Conservation (phyloP, 371 early-diverging fungal species). For the Mortierella sp. region DNA sequence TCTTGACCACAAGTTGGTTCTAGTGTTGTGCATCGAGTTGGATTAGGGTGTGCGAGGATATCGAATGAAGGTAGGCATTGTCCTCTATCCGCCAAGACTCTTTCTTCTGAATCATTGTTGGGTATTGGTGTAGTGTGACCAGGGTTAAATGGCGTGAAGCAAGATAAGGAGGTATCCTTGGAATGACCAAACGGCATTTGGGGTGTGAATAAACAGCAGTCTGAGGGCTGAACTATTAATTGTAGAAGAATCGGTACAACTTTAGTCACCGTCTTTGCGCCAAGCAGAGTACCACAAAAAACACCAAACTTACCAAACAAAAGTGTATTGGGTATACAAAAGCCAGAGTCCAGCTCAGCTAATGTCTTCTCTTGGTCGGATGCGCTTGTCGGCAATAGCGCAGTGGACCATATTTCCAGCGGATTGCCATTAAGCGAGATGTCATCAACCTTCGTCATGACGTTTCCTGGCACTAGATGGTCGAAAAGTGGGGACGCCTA, state of each 20-base stretch:
- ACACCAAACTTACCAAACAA: conserved; percentile 28
- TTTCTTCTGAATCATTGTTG: conserved; percentile 7
- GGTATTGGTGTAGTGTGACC: conserved; percentile 3
- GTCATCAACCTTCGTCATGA: conserved; percentile 70
- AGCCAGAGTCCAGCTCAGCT: conserved; percentile 27
- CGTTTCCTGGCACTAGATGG: conserved; percentile 62
- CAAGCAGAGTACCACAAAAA: not conserved
- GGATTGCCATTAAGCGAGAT: conserved; percentile 55
- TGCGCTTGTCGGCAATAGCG: conserved; percentile 8
- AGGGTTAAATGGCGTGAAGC: conserved; percentile 60
- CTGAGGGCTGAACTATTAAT: conserved; percentile 32
- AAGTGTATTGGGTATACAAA: conserved; percentile 43
- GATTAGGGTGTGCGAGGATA: conserved; percentile 22
- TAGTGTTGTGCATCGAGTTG: conserved; percentile 16
- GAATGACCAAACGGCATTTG: conserved; percentile 68
- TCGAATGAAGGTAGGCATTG: conserved; percentile 40
- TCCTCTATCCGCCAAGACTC: conserved; percentile 32
- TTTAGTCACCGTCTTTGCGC: too few relatives aligned
- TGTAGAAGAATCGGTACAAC: not conserved
- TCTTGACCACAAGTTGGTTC: conserved; percentile 13
- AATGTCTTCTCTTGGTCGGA: not conserved
- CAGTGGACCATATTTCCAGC: conserved; percentile 25
- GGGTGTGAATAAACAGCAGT: conserved; percentile 67
- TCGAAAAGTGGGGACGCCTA: conserved; percentile 63
- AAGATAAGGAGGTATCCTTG: conserved; percentile 60